Conservation (phyloP, 345 rosid genomes). For the Arabidopsis suecica region DNA sequence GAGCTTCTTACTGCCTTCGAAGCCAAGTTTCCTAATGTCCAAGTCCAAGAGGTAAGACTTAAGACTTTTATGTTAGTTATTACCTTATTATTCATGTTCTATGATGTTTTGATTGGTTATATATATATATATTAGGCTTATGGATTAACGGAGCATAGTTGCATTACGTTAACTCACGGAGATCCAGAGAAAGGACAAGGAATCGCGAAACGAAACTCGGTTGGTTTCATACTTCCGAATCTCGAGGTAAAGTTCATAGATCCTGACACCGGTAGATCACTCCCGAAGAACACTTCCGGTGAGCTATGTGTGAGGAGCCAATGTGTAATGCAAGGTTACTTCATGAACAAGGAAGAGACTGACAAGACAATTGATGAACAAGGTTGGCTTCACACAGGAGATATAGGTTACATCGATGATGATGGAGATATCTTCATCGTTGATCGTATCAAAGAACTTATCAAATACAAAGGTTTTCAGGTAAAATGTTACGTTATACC, state of each 20-base stretch:
- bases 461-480: slow-evolving; percentile 96
- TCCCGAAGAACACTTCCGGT: slow-evolving; percentile 74
- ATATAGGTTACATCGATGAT: slow-evolving; percentile 84
- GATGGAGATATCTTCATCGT: slow-evolving; percentile 93
- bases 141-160: slow-evolving; percentile 96
- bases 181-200: slow-evolving; percentile 60
- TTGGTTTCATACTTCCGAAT: slow-evolving; percentile 87
- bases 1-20: slow-evolving; percentile 73
- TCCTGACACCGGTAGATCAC: slow-evolving; percentile 71
- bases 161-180: slow-evolving; percentile 88
- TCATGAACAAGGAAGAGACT: slow-evolving; percentile 77
- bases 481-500: slow-evolving; percentile 47
- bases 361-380: slow-evolving; percentile 68
- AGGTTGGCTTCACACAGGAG: slow-evolving; percentile 96
- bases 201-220: slow-evolving; percentile 79
- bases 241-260: slow-evolving; percentile 85
- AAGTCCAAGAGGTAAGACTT: slow-evolving; percentile 76
- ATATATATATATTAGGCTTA: slow-evolving; percentile 60
- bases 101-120: not conserved
- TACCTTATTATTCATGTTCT: not conserved
- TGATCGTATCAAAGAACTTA: slow-evolving; percentile 92
- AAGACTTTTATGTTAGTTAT: not conserved
- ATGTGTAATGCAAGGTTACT: slow-evolving; percentile 95
- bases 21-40: slow-evolving; percentile 76
- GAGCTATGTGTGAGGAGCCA: slow-evolving; percentile 93